Conservation (phyloP, 805 yeast genomes). For the Starmerella riodocensis region DNA sequence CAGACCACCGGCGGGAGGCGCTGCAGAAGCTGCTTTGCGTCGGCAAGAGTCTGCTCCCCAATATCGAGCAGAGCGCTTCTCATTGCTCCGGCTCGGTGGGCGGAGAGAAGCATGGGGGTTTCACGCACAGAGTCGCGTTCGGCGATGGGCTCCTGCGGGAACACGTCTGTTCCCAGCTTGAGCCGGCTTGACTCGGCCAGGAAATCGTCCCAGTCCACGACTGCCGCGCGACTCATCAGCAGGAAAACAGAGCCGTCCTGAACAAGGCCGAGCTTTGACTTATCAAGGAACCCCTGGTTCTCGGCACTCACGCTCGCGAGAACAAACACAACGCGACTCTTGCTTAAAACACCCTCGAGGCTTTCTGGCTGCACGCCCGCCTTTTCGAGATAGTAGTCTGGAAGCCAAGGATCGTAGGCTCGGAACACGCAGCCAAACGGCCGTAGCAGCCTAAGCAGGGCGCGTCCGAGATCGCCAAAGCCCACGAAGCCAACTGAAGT, state of each 20-base stretch:
- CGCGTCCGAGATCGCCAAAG: constrained; percentile 4
- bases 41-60: constrained; percentile 7
- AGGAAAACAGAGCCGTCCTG: constrained; percentile 1
- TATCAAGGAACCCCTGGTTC: constrained; percentile 2
- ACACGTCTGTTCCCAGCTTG: constrained; percentile 6
- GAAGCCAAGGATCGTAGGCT: constrained; percentile 6
- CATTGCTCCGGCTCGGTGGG: constrained; percentile 9
- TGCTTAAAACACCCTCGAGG: constrained; percentile 1
- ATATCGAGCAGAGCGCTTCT: constrained; percentile 4
- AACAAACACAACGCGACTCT: constrained; percentile 3
- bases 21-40: not conserved
- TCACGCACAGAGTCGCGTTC: not conserved
- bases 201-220: constrained; percentile 6
- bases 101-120: not conserved
- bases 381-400: not conserved
- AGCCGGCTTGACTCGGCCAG: not conserved
- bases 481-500: constrained; percentile 4
- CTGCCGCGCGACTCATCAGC: constrained; percentile 7
- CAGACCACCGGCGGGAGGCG: constrained; percentile 7
- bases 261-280: constrained; percentile 1
- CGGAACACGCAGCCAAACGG: constrained; percentile 2
- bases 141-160: constrained; percentile 4
- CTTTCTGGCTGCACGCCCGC: not conserved
- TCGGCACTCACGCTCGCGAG: constrained; percentile 8
- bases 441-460: constrained; percentile 1